Conservation (phyloP, 2,329 filamentous ascomycete genomes). For the Myriangium duriaei region DNA sequence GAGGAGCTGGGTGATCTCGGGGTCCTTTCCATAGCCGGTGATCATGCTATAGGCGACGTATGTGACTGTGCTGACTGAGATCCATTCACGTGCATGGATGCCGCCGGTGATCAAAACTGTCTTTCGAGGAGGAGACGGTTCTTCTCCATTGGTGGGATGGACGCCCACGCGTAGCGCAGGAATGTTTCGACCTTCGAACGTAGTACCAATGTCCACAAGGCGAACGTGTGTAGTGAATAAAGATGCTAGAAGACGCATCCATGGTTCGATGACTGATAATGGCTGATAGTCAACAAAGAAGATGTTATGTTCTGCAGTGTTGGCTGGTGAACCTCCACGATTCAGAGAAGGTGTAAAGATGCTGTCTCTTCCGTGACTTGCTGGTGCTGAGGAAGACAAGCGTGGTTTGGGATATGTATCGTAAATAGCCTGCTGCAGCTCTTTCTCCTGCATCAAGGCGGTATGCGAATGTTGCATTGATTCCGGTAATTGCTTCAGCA, state of each 20-base stretch:
- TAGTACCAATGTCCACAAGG: slow-evolving; percentile 65
- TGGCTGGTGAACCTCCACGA: slow-evolving; percentile 21
- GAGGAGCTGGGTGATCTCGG: slow-evolving; percentile 61
- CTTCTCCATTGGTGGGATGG: slow-evolving; percentile 36
- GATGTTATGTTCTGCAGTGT: slow-evolving; percentile 47
- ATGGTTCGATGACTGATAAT: slow-evolving; percentile 68
- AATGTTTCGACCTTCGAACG: slow-evolving; percentile 79
- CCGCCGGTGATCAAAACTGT: slow-evolving; percentile 75
- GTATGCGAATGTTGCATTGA: slow-evolving; percentile 61
- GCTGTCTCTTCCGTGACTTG: slow-evolving; percentile 5
- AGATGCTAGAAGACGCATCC: slow-evolving; percentile 80
- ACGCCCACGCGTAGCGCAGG: slow-evolving; percentile 65
- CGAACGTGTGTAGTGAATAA: slow-evolving; percentile 77
- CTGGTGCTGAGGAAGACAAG: slow-evolving; percentile 1
- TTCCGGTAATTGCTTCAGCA: slow-evolving; percentile 64
- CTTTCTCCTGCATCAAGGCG: slow-evolving; percentile 60
- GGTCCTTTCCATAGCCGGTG: slow-evolving; percentile 63
- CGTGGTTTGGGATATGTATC: slow-evolving; percentile 53
- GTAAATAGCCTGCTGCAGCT: slow-evolving; percentile 60
- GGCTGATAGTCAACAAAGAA: slow-evolving; percentile 94
- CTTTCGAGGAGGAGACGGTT: slow-evolving; percentile 44
- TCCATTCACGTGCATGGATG: slow-evolving; percentile 93
- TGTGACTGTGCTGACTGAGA: slow-evolving; percentile 79
- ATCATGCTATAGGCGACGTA: slow-evolving; percentile 85
- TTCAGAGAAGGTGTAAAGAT: slow-evolving; percentile 18